phyloP scores from a whole-genome alignment of 257 asterid genomes.

The Parsonsia alboflavescens region DNA sequence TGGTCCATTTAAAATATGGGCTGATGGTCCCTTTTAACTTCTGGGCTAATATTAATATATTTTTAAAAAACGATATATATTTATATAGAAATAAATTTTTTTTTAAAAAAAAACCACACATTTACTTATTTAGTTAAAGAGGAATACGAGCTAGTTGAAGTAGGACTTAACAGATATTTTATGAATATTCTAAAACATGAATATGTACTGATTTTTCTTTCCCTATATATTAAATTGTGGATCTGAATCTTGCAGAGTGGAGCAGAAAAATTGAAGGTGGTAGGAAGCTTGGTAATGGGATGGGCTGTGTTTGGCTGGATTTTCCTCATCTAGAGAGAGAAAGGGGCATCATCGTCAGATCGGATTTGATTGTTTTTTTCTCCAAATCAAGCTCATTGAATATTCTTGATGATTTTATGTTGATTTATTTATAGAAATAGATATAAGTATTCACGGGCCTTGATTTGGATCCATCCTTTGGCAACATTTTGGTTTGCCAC shows the following conservation, averaged over 20 bases:
- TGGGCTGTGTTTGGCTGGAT: constrained; percentile 52
- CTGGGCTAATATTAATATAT: too few species aligned
- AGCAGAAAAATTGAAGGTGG: constrained; percentile 58
- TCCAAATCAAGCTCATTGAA: constrained; percentile 2
- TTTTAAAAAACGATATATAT: too few species aligned
- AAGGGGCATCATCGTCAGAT: background rate
- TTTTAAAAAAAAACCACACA: too few species aligned
- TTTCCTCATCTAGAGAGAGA: constrained; percentile 27
- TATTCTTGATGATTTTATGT: constrained; percentile 19
- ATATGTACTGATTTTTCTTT: too few species aligned
- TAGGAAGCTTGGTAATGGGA: constrained; percentile 50
- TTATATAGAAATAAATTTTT: too few species aligned
- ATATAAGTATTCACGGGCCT: constrained; percentile 3
- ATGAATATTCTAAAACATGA: background rate
- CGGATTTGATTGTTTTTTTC: background rate
- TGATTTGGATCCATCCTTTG: constrained; percentile 11
- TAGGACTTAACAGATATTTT: background rate
- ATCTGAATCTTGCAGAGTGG: constrained; percentile 56
- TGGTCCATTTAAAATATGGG: too few species aligned
- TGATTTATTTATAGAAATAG: background rate
- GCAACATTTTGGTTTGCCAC: constrained; percentile 25
- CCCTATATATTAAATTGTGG: background rate
- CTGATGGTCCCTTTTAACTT: too few species aligned
- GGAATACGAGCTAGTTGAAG: too few species aligned
- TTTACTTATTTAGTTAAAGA: too few species aligned